phyloP scores from a whole-genome alignment of 768 basidiomycete species.

The Erythrobasidium yunnanense region DNA sequence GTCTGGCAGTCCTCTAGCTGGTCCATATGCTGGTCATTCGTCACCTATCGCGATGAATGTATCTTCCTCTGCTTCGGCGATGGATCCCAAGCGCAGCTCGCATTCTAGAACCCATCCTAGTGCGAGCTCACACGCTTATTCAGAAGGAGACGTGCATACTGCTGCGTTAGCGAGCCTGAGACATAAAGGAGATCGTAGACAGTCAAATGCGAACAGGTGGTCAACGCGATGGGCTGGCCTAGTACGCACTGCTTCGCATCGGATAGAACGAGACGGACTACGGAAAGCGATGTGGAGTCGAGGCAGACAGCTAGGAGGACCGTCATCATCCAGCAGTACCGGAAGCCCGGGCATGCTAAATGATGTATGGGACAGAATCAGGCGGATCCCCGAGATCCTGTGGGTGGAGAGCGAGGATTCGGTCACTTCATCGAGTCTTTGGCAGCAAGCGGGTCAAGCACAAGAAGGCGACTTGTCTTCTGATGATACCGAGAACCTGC shows the following conservation, averaged over 20 bases:
- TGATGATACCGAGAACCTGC: not conserved
- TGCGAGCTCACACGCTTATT: not conserved
- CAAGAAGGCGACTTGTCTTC: not conserved
- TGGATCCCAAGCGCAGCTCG: no score
- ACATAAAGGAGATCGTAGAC: not conserved
- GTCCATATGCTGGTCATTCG: not conserved
- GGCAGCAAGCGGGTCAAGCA: not conserved
- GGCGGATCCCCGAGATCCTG: slow-evolving; percentile 2
- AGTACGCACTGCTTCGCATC: not conserved
- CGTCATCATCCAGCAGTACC: not conserved
- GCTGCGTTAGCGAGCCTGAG: not conserved
- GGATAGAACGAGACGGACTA: slow-evolving; percentile 9
- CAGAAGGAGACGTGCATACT: no score
- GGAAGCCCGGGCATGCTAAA: not conserved
- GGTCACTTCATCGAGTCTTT: not conserved
- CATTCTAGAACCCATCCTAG: no score
- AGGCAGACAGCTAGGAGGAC: not conserved
- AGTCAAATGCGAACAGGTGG: not conserved
- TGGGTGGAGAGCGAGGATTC: slow-evolving; percentile 14
- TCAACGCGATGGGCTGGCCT: slow-evolving; percentile 3
- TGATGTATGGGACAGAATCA: not conserved
- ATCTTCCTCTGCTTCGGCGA: no score
- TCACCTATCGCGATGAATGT: no score
- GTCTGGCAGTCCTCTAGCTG: not conserved
- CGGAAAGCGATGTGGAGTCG: not conserved